Conservation (phyloP, 129 eudicot genomes). For the Kitagawia praeruptora region DNA sequence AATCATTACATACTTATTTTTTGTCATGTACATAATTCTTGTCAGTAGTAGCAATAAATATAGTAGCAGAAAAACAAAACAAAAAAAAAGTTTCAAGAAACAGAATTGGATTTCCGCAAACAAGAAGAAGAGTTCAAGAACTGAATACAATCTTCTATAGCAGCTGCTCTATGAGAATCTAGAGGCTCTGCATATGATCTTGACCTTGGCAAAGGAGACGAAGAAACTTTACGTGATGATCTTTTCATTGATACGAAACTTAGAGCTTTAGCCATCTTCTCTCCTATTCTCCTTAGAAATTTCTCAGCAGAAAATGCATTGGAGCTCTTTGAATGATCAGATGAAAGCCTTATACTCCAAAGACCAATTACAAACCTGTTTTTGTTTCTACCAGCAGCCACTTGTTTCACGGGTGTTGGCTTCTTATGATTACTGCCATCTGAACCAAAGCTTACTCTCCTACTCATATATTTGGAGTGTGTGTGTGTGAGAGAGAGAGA, state of each 20-base stretch:
- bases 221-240: constrained; percentile 16
- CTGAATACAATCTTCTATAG: constrained; percentile 9
- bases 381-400: constrained; percentile 1
- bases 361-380: constrained; percentile 10
- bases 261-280: constrained; percentile 24
- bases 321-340: background rate
- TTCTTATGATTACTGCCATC: background rate
- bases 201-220: constrained; percentile 17
- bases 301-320: constrained; percentile 11
- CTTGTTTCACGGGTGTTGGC: background rate
- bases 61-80: background rate
- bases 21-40: background rate
- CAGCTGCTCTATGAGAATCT: constrained; percentile 16
- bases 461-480: background rate
- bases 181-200: constrained; percentile 16
- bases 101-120: constrained; percentile 10
- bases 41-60: background rate
- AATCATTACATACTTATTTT: background rate
- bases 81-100: background rate
- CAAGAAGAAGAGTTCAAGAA: constrained; percentile 9
- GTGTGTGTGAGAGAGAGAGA: background rate
- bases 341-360: constrained; percentile 4
- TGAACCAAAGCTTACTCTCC: background rate
- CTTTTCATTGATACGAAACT: constrained; percentile 5
- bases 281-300: constrained; percentile 13